These are phyloP conservation scores for Aspergillus haitiensis DNA, from an alignment of 495 filamentous ascomycete genomes.

Conservation along the genomic window DNA sequence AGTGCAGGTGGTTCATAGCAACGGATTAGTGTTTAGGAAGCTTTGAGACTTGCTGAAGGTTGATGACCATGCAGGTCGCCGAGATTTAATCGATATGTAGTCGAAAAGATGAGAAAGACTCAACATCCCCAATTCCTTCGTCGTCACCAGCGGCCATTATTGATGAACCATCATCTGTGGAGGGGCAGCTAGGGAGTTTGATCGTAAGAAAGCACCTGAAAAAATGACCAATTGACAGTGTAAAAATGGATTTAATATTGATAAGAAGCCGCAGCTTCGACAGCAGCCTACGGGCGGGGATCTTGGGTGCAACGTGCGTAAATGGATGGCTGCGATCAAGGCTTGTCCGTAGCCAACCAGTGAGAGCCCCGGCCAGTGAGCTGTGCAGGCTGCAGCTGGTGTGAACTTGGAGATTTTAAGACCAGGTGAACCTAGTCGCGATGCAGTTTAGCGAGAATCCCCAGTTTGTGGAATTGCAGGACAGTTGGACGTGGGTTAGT, in stretches of 20 bases:
- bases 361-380: slow-evolving; percentile 13
- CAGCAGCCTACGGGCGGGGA: slow-evolving; percentile 20
- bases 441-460: slow-evolving; percentile 1
- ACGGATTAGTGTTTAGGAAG: slow-evolving; percentile 1
- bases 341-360: slow-evolving; percentile 10
- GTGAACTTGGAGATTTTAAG: not conserved
- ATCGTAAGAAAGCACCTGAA: not conserved
- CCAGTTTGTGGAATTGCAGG: not conserved
- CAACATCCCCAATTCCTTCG: slow-evolving; percentile 14
- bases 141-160: slow-evolving; percentile 3
- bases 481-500: slow-evolving; percentile 1
- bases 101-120: slow-evolving; percentile 6
- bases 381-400: not conserved
- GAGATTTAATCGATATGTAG: slow-evolving; percentile 25
- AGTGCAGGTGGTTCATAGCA: slow-evolving; percentile 32
- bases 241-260: not conserved
- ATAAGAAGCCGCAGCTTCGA: slow-evolving; percentile 18
- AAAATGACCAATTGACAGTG: slow-evolving; percentile 4
- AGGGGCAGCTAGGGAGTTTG: slow-evolving; percentile 5
- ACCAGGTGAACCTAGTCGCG: not conserved
- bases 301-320: slow-evolving; percentile 32
- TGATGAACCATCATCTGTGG: slow-evolving; percentile 7
- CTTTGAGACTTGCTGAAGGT: not conserved
- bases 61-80: slow-evolving; percentile 28
- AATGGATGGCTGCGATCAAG: slow-evolving; percentile 37